Conservation (phyloP, 2,329 filamentous ascomycete genomes). For the Nemania serpens region DNA sequence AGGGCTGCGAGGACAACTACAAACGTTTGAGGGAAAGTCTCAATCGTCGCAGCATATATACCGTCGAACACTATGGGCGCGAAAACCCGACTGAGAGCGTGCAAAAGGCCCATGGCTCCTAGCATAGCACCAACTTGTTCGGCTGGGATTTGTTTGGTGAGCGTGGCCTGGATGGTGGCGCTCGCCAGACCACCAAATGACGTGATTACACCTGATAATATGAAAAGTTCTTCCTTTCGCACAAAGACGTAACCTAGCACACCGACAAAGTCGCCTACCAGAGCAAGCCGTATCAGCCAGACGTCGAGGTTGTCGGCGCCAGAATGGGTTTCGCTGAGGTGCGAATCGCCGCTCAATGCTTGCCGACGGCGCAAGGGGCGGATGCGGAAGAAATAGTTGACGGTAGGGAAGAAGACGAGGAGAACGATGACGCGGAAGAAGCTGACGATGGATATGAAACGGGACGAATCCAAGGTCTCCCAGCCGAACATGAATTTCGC, state of each 20-base stretch:
- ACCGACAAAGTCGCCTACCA: constrained; percentile 77
- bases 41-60: constrained; percentile 82
- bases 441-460: constrained; percentile 82
- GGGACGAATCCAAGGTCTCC: constrained; percentile 78
- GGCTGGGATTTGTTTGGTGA: constrained; percentile 89
- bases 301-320: constrained; percentile 83
- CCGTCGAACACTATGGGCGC: constrained; percentile 84
- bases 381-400: constrained; percentile 75
- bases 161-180: constrained; percentile 79
- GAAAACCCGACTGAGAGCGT: constrained; percentile 78
- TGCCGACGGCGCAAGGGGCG: constrained; percentile 52
- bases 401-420: constrained; percentile 72
- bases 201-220: constrained; percentile 72
- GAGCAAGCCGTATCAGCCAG: constrained; percentile 72
- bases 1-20: constrained; percentile 74
- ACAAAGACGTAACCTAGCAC: constrained; percentile 75
- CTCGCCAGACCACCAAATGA: constrained; percentile 82
- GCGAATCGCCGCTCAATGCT: constrained; percentile 45
- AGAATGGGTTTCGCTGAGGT: constrained; percentile 54
- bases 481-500: constrained; percentile 79
- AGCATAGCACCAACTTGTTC: constrained; percentile 85
- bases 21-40: constrained; percentile 76
- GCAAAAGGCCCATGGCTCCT: constrained; percentile 83
- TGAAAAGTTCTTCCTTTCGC: constrained; percentile 66
- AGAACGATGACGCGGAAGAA: constrained; percentile 76